phyloP scores from a whole-genome alignment of 805 yeast species.

The Wickerhamiella brachini region DNA sequence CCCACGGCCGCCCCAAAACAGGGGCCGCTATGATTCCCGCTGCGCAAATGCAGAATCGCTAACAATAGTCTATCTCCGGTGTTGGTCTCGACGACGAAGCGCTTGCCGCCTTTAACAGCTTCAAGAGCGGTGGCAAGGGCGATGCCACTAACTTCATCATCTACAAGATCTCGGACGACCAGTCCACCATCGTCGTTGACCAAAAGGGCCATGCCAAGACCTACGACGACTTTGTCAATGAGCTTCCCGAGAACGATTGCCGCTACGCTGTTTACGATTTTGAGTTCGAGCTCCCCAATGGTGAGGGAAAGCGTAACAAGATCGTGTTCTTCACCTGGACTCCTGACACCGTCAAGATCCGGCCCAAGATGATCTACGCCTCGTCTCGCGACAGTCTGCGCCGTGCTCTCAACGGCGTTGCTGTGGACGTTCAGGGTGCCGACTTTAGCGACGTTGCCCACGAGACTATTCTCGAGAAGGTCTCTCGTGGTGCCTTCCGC shows the following conservation, averaged over 20 bases:
- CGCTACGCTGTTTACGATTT: conserved; percentile 94
- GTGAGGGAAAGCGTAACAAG: conserved; percentile 86
- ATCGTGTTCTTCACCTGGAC: conserved; percentile 79
- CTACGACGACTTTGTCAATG: conserved; percentile 76
- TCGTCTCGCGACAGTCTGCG: conserved; percentile 96
- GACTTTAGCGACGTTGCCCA: conserved; percentile 94
- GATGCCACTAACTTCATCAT: conserved; percentile 64
- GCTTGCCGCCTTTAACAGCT: conserved; percentile 83
- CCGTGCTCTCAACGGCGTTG: conserved; percentile 90
- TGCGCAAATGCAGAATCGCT: background rate
- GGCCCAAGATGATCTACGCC: conserved; percentile 93
- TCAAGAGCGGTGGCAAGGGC: conserved; percentile 69
- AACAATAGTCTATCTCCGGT: conserved; percentile 26
- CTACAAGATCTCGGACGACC: conserved; percentile 65
- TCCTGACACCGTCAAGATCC: conserved; percentile 92
- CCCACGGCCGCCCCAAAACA: background rate
- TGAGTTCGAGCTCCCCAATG: conserved; percentile 77
- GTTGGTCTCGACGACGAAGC: conserved; percentile 85
- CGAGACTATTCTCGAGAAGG: conserved; percentile 83
- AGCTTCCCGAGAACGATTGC: conserved; percentile 91
- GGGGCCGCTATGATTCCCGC: background rate
- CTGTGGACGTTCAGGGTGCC: conserved; percentile 94
- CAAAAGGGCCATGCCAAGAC: conserved; percentile 60
- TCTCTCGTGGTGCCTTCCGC: conserved; percentile 55
- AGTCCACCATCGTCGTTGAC: conserved; percentile 84